Base-by-base conservation (phyloP, 2,329 filamentous ascomycete species). In the Fusarium succisae region DNA sequence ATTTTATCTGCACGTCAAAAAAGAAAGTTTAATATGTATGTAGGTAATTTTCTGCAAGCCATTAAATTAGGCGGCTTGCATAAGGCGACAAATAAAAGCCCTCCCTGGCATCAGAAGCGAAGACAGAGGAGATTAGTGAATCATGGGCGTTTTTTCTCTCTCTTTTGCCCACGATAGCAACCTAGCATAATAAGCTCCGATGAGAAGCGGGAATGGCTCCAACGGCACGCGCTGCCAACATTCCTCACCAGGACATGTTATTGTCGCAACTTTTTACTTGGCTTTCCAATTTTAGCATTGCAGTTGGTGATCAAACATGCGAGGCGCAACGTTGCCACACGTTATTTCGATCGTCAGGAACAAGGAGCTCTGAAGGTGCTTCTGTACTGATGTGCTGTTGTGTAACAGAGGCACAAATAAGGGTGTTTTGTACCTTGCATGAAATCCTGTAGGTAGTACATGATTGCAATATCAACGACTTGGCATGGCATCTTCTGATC, bases 261-360 rank as follows among this genome's bases (percentile, higher is more conserved):
- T 65, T 66, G 59, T 22, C 28, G 10, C 41, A 66, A 22, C 50
- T 12, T 18, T 18, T 12, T 13, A 22, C 45, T 60, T n/a, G 44
- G 26, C n/a, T 63, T 56, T 26, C 17, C 35, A 53, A 41, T 43
- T 39, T 55, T 43, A 41, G 58, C 12, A 45, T 55, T 41, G 22
- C 30, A 61, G 39, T 38, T 35, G 48, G 28, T 32, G 30, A 37
- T 56, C 35, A 39, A 57, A 48, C 56, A 48, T 48, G 28, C 53
- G 48, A 64, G 57, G 45, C 41, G 41, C 28, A 39, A 26, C 26
- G 43, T 43, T 26, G 28, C 43, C 63, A 56, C 50, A 45, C 63
- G 26, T 61, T 26, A 54, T 20, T 50, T 17, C 38, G 67, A 74
- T 74, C 67, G 58, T 38, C 71, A 74, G 71, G 71, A n/a, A 68